Percentiles rank a stretch among this genome's conserved stretches.
Evolutionary conservation across 179 eudicot species (phyloP).

Genomic region (Amaranthus tricolor): DNA sequence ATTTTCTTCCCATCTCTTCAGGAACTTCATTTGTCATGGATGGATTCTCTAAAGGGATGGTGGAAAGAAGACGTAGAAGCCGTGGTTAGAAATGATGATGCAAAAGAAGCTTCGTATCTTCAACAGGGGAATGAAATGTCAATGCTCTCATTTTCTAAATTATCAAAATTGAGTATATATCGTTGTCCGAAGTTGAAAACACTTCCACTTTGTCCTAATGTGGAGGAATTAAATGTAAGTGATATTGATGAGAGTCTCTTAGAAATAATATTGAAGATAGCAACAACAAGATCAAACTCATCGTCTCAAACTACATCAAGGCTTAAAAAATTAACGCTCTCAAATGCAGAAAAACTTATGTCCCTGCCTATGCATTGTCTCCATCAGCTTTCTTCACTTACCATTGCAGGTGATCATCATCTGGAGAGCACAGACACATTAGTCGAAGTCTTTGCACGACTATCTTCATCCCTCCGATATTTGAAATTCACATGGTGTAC

Average conservation of each 20-base stretch:
- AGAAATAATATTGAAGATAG: too few relatives aligned
- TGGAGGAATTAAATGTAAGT: too few relatives aligned
- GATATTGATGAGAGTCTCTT: too few relatives aligned
- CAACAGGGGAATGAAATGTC: not conserved
- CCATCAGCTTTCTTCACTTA: constrained; percentile 17
- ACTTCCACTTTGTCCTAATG: too few relatives aligned
- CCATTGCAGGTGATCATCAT: not conserved
- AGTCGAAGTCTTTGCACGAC: constrained; percentile 17
- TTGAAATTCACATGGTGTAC: not conserved
- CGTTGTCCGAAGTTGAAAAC: too few relatives aligned
- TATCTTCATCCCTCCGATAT: constrained; percentile 14
- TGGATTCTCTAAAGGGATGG: constrained; percentile 22
- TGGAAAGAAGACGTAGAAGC: constrained; percentile 3
- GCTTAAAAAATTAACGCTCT: constrained; percentile 14
- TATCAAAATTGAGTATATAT: too few relatives aligned
- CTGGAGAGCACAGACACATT: constrained; percentile 8
- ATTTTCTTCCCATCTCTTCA: constrained; percentile 24
- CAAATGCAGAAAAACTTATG: constrained; percentile 16
- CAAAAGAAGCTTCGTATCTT: too few relatives aligned
- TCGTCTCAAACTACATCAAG: not conserved
- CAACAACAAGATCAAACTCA: not conserved
- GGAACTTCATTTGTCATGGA: not conserved
- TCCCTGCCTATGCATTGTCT: constrained; percentile 21
- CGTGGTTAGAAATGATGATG: not conserved
- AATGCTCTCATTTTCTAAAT: too few relatives aligned